phyloP scores from a whole-genome alignment of 2,329 filamentous ascomycete species.

The Hymenoscyphus infarciens region DNA sequence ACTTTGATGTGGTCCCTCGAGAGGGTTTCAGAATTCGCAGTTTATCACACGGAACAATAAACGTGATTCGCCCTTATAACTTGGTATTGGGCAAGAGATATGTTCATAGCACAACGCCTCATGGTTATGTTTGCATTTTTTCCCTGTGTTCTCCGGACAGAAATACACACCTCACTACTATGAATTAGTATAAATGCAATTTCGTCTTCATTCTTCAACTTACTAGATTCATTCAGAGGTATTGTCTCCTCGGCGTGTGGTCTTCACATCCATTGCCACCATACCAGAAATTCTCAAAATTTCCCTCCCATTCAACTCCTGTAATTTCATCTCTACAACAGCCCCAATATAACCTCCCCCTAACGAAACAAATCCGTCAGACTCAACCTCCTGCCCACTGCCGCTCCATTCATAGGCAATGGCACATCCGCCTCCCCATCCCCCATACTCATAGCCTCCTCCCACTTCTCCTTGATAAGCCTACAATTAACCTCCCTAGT shows the following conservation, averaged over 20 bases:
- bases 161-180: neutral
- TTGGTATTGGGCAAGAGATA: neutral
- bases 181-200: neutral
- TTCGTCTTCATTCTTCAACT: neutral
- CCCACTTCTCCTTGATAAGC: slow-evolving; percentile 32
- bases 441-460: slow-evolving; percentile 23
- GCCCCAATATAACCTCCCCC: neutral
- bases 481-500: slow-evolving; percentile 37
- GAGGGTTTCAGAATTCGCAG: too few relatives aligned
- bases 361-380: slow-evolving; percentile 29
- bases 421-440: neutral
- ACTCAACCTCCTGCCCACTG: slow-evolving; percentile 28
- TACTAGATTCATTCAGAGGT: neutral
- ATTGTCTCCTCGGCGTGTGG: neutral
- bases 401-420: slow-evolving; percentile 6
- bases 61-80: neutral
- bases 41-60: too few relatives aligned
- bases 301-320: neutral
- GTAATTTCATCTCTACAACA: neutral
- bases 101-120: too few relatives aligned
- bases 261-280: neutral
- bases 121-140: neutral
- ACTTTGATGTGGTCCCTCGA: too few relatives aligned
- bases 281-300: neutral
- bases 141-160: neutral